Base-by-base conservation (phyloP, 2,329 filamentous ascomycete species). In the Phyllosticta ampelicida region DNA sequence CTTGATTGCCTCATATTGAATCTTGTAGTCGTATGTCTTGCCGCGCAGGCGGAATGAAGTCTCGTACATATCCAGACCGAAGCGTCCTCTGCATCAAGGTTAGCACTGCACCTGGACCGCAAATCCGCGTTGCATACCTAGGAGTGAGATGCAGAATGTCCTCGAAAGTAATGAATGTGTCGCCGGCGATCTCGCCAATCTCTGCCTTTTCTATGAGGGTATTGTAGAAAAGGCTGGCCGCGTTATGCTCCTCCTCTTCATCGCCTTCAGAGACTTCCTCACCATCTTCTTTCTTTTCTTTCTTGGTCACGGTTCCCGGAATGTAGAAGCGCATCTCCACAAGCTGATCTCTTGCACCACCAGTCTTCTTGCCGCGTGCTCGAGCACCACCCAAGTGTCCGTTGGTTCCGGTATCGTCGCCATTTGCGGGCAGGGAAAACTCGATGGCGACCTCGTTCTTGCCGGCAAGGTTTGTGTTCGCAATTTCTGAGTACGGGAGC, bases 11-110 rank as follows among this genome's bases (percentile, higher is more conserved):
- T 96, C 89, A 75, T 96, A 99, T 72, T 96, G 90, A 64, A 99
- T 97, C 82, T 99, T 99, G 84, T 99, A 99, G 77, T 99, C 95
- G 78, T 99, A 99, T 21, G 94, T 99, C 77, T 99, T 99, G 68
- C 94, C 94, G 64, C 94, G 92, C 62, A 99, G 82, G 62, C 94
- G 87, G 81, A 99, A 97, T 1, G 94, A 97, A 16, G 85, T 86
- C 74, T 97, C 94, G 81, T 99, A 99, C 87, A 99, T 96, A 73
- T 99, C 94, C 76, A 99, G 96, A 73, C 97, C 94, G 80, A 99
- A 99, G 65, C 94, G 92, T 72, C 94, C 95, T 87, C 94, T 91
- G 74, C 61, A 62, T 54, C 48, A 54, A 52, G 18, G 60, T 73
- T 62, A 74, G 67, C 51, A 44, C 60, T 59, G 62, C 51, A 60